phyloP scores from a whole-genome alignment of 345 rosid genomes.

The Bruguiera gymnorhiza region DNA sequence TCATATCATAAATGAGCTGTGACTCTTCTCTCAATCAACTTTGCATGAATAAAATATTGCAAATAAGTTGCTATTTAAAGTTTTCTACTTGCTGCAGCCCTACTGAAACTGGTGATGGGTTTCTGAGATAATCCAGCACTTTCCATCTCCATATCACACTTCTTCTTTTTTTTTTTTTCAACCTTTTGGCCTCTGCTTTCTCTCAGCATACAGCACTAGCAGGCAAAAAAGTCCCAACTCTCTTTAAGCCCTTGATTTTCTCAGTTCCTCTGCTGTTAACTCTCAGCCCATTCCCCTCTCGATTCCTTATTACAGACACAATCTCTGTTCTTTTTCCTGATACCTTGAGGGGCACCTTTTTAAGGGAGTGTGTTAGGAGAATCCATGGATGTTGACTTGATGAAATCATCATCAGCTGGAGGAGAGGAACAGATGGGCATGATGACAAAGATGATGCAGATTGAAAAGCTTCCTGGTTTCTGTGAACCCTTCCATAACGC shows the following conservation, averaged over 20 bases:
- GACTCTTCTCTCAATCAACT: conserved; percentile 4
- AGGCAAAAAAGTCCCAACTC: background rate
- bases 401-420: conserved; percentile 25
- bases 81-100: conserved; percentile 22
- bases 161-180: background rate
- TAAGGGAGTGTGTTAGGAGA: background rate
- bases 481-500: conserved; percentile 24
- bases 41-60: conserved; percentile 32
- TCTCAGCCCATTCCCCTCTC: conserved; percentile 4
- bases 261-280: conserved; percentile 10
- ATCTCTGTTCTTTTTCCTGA: conserved; percentile 11
- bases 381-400: conserved; percentile 44
- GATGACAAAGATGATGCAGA: conserved; percentile 65
- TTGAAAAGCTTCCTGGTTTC: conserved; percentile 64
- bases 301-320: conserved; percentile 1
- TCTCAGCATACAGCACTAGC: too few species aligned
- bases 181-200: background rate
- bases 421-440: conserved; percentile 36
- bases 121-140: conserved; percentile 20
- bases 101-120: conserved; percentile 37
- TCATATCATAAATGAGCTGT: conserved; percentile 28
- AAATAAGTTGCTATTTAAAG: conserved; percentile 49
- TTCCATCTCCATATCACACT: conserved; percentile 12
- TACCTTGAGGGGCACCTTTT: background rate
- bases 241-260: background rate